phyloP scores from a whole-genome alignment of 208 protist species.

The Leptomonas pyrrhocoris region DNA sequence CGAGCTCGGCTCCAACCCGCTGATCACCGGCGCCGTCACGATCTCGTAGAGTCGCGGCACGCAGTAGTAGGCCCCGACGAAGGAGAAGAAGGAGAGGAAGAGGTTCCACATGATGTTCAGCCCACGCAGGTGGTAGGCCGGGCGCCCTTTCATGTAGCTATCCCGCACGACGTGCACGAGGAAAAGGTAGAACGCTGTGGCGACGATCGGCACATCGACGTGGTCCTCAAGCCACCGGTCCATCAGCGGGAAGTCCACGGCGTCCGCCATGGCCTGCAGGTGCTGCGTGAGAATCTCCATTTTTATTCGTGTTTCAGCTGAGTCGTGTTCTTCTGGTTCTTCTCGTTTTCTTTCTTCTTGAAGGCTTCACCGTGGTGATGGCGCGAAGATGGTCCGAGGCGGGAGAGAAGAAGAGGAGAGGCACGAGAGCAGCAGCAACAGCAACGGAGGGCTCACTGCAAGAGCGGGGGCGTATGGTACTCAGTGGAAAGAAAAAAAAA shows the following conservation, averaged over 20 bases:
- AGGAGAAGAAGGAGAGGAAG: constrained; percentile 71
- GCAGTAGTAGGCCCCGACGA: constrained; percentile 54
- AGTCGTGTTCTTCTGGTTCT: constrained; percentile 7
- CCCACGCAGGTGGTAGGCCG: constrained; percentile 38
- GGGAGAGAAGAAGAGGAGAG: not conserved
- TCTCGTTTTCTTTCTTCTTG: not conserved
- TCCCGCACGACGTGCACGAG: constrained; percentile 42
- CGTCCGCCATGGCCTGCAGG: constrained; percentile 29
- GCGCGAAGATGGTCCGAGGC: not conserved
- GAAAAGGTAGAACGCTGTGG: constrained; percentile 32
- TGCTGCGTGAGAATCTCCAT: constrained; percentile 34
- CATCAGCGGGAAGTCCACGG: constrained; percentile 27
- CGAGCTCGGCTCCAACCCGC: constrained; percentile 9
- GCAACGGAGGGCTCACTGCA: too few species aligned
- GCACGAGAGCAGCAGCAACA: too few species aligned
- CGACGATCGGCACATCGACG: constrained; percentile 48
- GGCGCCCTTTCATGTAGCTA: constrained; percentile 47
- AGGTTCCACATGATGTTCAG: constrained; percentile 84
- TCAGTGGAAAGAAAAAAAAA: too few species aligned
- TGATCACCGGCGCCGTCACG: constrained; percentile 17
- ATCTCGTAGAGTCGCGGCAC: constrained; percentile 32
- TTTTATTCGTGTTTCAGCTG: too few species aligned
- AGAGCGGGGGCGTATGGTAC: too few species aligned
- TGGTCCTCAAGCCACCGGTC: constrained; percentile 42
- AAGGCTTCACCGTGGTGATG: not conserved